phyloP scores from a whole-genome alignment of 83 land plant genomes.

The Isoetes engelmannii region DNA sequence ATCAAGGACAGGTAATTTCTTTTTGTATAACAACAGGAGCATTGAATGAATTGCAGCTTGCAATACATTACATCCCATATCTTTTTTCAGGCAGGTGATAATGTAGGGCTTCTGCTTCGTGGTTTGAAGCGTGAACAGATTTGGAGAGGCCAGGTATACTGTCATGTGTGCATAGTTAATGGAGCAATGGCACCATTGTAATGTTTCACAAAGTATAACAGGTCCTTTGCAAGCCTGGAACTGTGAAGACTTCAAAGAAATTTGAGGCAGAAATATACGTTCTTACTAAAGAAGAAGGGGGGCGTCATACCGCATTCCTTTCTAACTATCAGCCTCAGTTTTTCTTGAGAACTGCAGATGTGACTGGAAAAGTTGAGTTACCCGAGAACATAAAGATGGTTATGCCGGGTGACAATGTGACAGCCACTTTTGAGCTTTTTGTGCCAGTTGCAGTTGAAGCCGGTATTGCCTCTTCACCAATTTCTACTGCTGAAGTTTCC shows the following conservation, averaged over 20 bases:
- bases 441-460: constrained; percentile 72
- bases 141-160: constrained; percentile 66
- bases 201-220: constrained; percentile 20
- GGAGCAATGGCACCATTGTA: background rate
- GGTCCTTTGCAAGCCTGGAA: constrained; percentile 93
- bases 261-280: constrained; percentile 97
- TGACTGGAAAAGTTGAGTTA: constrained; percentile 87
- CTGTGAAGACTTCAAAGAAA: constrained; percentile 64
- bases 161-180: background rate
- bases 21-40: background rate
- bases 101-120: constrained; percentile 94
- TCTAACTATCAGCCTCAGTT: constrained; percentile 93
- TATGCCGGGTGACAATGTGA: constrained; percentile 98
- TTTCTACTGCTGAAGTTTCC: constrained; percentile 6
- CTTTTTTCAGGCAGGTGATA: constrained; percentile 76
- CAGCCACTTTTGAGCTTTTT: constrained; percentile 79
- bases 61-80: background rate
- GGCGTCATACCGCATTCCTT: constrained; percentile 92
- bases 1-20: constrained; percentile 69
- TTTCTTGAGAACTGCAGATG: constrained; percentile 90
- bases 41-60: background rate
- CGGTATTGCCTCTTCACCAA: constrained; percentile 34
- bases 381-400: constrained; percentile 97
- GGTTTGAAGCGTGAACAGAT: constrained; percentile 91
- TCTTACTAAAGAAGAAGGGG: constrained; percentile 96